Evolutionary conservation across 1,284 basidiomycete species (phyloP), one percentile per base, ranked within the genome.

Genomic region (Ustilago crameri): DNA sequence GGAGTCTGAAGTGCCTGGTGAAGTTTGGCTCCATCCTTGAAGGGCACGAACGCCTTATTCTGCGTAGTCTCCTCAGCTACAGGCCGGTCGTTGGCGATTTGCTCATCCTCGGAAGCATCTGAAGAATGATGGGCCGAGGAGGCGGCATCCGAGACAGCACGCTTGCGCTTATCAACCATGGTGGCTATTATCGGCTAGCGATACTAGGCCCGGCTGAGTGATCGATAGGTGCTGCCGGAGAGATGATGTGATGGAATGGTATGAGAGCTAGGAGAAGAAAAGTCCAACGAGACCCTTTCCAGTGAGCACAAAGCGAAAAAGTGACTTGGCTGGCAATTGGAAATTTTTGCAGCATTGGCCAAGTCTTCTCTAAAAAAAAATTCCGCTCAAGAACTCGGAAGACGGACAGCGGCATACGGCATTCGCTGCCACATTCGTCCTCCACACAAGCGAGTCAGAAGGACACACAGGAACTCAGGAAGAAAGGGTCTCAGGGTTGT

Each of bases 111-210:
- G 2, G 53, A 67, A 9, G 41, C 51, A 30, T 62, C 59, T 24
- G 59, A 57, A 26, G 55, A 51, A 38, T 40, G 43, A 42, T 50
- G 50, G 18, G 40, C 46, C 34, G 66, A 57, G 15, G 56, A 53
- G 24, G 56, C 61, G 1, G 61, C 56, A 50, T 70, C 61, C 5
- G 61, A 70, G 49, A 47, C 57, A 23, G 61, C 52, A 3, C 67
- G 59, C 30, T 60, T 70, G 9, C 67, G 61, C 41, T 70, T 70
- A 46, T 60, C 61, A 24, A 50, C 52, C 67, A 70, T 68, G 26
- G 15, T 26, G 41, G 35, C 23, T 37, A 9, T 15, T 23, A 5
- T 8, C 30, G n/a, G 35, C 53, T 15, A 12, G 23, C 32, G 12
- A 43, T 37, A 23, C 32, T 26, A 9, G 20, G 42, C 41, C 48